These are phyloP conservation scores for Penicillium palitans DNA, from an alignment of 2,329 filamentous ascomycete genomes.

Conservation along the genomic window DNA sequence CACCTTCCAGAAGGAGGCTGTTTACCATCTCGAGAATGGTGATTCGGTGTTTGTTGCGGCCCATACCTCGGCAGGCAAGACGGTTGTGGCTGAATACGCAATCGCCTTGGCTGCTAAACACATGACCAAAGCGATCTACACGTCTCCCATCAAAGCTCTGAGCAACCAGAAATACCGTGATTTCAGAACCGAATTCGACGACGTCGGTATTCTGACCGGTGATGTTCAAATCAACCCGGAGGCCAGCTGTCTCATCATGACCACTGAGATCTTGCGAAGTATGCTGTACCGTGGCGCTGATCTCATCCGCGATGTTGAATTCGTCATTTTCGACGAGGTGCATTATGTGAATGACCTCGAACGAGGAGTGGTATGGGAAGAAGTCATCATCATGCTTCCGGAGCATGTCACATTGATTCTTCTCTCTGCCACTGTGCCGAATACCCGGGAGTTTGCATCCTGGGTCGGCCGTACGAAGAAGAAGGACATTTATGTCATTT, in stretches of 20 bases:
- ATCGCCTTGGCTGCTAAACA: slow-evolving; percentile 96
- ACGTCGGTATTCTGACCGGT: slow-evolving; percentile 94
- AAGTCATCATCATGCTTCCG: slow-evolving; percentile 99
- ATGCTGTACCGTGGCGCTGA: slow-evolving; percentile 98
- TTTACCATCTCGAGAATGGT: slow-evolving; percentile 93
- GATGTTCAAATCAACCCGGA: slow-evolving; percentile 98
- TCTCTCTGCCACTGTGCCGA: slow-evolving; percentile 93
- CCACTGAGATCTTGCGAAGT: slow-evolving; percentile 93
- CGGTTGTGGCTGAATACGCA: slow-evolving; percentile 95
- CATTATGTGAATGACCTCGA: slow-evolving; percentile 98
- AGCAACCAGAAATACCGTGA: slow-evolving; percentile 99
- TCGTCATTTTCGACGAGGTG: slow-evolving; percentile 98
- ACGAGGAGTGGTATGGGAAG: slow-evolving; percentile 97
- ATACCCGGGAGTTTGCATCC: slow-evolving; percentile 95
- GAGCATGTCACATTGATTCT: slow-evolving; percentile 95
- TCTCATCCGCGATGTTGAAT: slow-evolving; percentile 94
- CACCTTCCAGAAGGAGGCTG: slow-evolving; percentile 96
- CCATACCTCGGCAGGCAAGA: slow-evolving; percentile 97
- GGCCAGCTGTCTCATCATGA: slow-evolving; percentile 98
- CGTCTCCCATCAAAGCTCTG: slow-evolving; percentile 94
- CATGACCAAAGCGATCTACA: slow-evolving; percentile 99
- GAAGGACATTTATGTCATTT: slow-evolving; percentile 99
- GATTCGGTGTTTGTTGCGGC: slow-evolving; percentile 98
- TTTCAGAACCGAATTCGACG: slow-evolving; percentile 85
- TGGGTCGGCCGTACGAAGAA: slow-evolving; percentile 98